These are phyloP conservation scores for Durio zibethinus DNA, from an alignment of 345 rosid genomes.

Conservation along the genomic window DNA sequence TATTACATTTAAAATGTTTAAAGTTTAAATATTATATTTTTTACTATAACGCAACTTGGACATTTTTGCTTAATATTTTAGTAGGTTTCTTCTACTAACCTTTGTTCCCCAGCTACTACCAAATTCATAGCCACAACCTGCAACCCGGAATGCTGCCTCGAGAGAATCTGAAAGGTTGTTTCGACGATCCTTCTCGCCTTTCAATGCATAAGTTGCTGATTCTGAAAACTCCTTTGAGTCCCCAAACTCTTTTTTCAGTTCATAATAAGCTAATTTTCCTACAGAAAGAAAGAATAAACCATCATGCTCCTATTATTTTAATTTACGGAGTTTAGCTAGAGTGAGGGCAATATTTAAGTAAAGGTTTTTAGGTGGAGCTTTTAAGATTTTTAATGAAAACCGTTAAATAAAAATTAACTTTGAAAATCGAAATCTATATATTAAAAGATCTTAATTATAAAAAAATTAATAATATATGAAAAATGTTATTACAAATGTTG, in stretches of 20 bases:
- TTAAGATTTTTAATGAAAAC: no score
- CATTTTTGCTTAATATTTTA: not conserved
- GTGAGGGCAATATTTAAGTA: no score
- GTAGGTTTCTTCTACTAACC: slow-evolving; percentile 19
- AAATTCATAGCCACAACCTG: slow-evolving; percentile 42
- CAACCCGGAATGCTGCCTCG: slow-evolving; percentile 44
- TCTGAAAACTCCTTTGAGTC: slow-evolving; percentile 37
- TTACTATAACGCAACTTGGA: no score
- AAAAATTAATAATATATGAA: no score
- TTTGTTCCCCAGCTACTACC: slow-evolving; percentile 54
- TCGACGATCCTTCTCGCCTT: slow-evolving; percentile 26
- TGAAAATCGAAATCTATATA: no score
- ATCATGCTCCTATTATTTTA: not conserved
- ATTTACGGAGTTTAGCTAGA: not conserved
- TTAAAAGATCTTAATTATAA: no score
- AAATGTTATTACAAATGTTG: no score
- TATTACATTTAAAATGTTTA: no score
- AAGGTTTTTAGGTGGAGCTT: no score
- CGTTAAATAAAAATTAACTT: no score
- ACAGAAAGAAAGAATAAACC: not conserved
- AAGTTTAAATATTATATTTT: no score
- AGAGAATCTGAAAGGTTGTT: slow-evolving; percentile 12
- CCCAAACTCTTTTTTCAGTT: slow-evolving; percentile 36
- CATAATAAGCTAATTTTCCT: slow-evolving; percentile 26
- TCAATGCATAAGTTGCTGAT: slow-evolving; percentile 41